Evolutionary conservation across 805 yeast genomes (phyloP).

Genomic region (Myxozyma lipomycoides): DNA sequence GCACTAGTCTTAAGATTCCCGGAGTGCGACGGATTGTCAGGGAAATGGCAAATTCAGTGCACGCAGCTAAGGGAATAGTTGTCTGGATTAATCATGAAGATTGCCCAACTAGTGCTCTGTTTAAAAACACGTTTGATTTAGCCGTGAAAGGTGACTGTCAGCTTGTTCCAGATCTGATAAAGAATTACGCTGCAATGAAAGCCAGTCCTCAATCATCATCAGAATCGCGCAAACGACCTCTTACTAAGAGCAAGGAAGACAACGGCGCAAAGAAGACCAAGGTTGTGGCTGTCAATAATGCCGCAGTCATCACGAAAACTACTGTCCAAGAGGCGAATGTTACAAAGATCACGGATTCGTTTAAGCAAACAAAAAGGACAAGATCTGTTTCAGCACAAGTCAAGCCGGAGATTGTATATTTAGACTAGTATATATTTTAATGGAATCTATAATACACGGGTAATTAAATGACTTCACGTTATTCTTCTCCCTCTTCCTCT

Average conservation of each 20-base stretch:
- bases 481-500: conserved; percentile 45
- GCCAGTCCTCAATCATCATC: too few relatives aligned
- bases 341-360: conserved; percentile 9
- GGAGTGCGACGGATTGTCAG: conserved; percentile 61
- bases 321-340: too few relatives aligned
- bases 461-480: neutral
- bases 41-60: conserved; percentile 57
- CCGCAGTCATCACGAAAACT: conserved; percentile 4
- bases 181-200: conserved; percentile 3
- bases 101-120: conserved; percentile 37
- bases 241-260: too few relatives aligned
- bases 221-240: too few relatives aligned
- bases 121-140: conserved; percentile 55
- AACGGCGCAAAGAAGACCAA: neutral
- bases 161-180: conserved; percentile 41
- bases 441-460: conserved; percentile 1
- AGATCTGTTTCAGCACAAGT: too few relatives aligned
- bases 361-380: conserved; percentile 9
- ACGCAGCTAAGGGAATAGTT: conserved; percentile 53
- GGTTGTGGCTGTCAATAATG: neutral
- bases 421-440: neutral
- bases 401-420: too few relatives aligned
- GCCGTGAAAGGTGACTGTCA: conserved; percentile 67
- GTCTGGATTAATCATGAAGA: conserved; percentile 60
- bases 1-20: conserved; percentile 80